phyloP scores from a whole-genome alignment of 1,284 basidiomycete genomes.

The Cryptococcus neoformans region DNA sequence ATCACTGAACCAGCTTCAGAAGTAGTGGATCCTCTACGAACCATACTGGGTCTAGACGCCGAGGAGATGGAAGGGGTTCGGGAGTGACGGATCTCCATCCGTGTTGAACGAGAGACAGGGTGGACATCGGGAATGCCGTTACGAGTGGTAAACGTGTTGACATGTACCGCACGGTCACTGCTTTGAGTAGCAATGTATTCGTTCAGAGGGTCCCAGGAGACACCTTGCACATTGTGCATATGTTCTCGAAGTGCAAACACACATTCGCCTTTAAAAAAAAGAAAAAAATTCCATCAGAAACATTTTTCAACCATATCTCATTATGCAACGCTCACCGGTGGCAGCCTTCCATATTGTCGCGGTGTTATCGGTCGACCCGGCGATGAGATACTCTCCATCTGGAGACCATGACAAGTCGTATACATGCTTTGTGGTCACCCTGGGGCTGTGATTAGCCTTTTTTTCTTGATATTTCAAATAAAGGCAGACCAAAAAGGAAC shows the following conservation, averaged over 20 bases:
- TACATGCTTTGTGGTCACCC: conserved; percentile 79
- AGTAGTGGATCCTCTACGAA: conserved; percentile 66
- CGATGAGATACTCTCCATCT: conserved; percentile 85
- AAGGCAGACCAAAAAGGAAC: background rate
- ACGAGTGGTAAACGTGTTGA: conserved; percentile 74
- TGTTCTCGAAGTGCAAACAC: conserved; percentile 61
- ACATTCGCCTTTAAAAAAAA: conserved; percentile 34
- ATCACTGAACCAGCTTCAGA: conserved; percentile 68
- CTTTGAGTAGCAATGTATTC: conserved; percentile 94
- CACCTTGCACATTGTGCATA: conserved; percentile 91
- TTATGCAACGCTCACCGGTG: conserved; percentile 27
- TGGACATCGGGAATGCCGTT: conserved; percentile 79
- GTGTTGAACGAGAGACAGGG: conserved; percentile 45
- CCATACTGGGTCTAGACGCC: conserved; percentile 55
- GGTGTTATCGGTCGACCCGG: conserved; percentile 94
- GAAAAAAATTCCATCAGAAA: background rate
- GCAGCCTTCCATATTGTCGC: conserved; percentile 55
- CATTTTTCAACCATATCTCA: background rate
- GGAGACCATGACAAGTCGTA: conserved; percentile 99
- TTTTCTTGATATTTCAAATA: background rate
- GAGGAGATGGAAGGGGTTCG: conserved; percentile 48
- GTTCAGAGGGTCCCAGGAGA: conserved; percentile 93
- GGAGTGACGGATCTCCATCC: conserved; percentile 48
- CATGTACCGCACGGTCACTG: conserved; percentile 85
- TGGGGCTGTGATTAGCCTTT: conserved; percentile 7